phyloP scores from a whole-genome alignment of 148 eudicot species.

The Hydrangea macrophylla region DNA sequence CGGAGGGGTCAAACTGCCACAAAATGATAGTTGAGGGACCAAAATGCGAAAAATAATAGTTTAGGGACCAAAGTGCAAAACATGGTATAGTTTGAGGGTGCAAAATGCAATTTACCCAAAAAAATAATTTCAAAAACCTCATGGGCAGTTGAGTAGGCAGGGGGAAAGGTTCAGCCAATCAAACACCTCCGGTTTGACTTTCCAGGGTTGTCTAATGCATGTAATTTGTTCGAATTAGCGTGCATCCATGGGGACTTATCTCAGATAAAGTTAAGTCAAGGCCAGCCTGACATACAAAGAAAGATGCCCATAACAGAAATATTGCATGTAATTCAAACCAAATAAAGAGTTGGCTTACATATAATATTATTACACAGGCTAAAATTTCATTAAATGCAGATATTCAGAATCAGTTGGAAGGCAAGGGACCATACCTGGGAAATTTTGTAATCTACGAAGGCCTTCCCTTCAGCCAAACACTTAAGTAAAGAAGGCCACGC shows the following conservation, averaged over 20 bases:
- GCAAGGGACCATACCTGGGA: conserved; percentile 61
- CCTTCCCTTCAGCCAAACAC: conserved; percentile 78
- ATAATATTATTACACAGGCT: no score
- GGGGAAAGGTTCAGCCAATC: not conserved
- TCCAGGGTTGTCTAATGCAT: not conserved
- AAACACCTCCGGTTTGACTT: not conserved
- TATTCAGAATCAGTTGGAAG: not conserved
- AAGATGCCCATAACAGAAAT: not conserved
- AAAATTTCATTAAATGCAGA: no score
- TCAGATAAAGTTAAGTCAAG: not conserved
- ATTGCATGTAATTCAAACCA: not conserved
- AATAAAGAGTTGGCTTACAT: not conserved
- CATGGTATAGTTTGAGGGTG: no score
- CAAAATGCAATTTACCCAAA: no score
- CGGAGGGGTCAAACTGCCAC: no score
- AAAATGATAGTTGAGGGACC: no score
- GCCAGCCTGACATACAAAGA: not conserved
- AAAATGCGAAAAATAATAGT: no score
- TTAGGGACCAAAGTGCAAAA: no score
- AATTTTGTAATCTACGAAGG: conserved; percentile 52
- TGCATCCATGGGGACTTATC: not conserved
- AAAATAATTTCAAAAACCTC: no score
- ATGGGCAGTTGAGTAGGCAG: not conserved
- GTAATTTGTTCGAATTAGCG: not conserved
- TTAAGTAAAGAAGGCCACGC: conserved; percentile 74